Evolutionary conservation across 768 basidiomycete genomes (phyloP), one percentile per base, ranked within the genome.

Genomic region (Melanogaster broomeanus): DNA sequence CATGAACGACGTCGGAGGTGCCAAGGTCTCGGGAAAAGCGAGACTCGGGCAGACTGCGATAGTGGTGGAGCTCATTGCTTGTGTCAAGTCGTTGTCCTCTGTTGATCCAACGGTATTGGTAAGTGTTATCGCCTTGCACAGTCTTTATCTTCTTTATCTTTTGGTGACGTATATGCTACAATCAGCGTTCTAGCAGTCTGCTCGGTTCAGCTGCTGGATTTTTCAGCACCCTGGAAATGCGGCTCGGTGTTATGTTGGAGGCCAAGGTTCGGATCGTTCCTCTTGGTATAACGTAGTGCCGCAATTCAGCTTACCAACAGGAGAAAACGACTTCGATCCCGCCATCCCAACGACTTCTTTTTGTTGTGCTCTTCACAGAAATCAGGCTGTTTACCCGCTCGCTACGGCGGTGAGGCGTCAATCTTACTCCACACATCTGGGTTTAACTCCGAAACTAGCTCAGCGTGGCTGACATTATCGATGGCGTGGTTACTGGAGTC

Each of bases 1-100:
- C 37, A 78, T 86, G 76, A 81, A 78, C 50, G 80, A 82, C 28
- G 45, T 57, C 38, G 51, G 53, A 21, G 54, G 44, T n/a, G 51
- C 55, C 28, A 47, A 55, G 15, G 34, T 61, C 21, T 82, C 79
- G 79, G 78, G 74, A 4, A 73, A 70, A 46, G 76, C 79, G 21
- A 76, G 83, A 19, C 64, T 83, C 15, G 89, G 89, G 2, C 87
- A 90, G 63, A 74, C 77, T 21, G 74, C 83, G 13, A 58, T 90
- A 24, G 56, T 87, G 45, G 55, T 86, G 18, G 88, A 90, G 64
- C 57, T 91, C 16, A 83, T 87, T 40, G 72, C 74, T 15, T 66
- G 70, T 27, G 63, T 88, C 19, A 80, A 80, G 55, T 55, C 58
- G 15, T 63, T 78, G 18, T 70, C 79, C 13, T 69, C 75, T 45